A percentile compares a stretch with the other conserved stretches of the same genome.
Evolutionary conservation across 208 protist genomes (phyloP).

Genomic region (Trypanosoma theileri): DNA sequence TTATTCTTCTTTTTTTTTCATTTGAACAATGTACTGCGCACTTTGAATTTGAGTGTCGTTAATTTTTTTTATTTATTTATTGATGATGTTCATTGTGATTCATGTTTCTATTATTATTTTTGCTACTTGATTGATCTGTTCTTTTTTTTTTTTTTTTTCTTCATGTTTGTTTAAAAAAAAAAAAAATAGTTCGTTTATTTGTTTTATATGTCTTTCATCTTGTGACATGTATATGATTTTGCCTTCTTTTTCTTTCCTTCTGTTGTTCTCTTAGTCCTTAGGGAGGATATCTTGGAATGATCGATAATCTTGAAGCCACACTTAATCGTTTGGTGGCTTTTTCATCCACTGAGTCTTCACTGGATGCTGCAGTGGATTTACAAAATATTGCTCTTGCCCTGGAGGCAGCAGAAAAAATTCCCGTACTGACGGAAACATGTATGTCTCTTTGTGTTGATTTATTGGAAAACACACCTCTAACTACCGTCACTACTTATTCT

Average conservation of each 20-base stretch:
- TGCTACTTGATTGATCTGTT: no score
- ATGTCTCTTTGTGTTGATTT: constrained; percentile 55
- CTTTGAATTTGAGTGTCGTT: no score
- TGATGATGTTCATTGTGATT: no score
- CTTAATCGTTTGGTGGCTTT: constrained; percentile 54
- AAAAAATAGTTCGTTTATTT: no score
- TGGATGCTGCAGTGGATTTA: constrained; percentile 35
- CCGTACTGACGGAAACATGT: constrained; percentile 47
- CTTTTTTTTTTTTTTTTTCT: no score
- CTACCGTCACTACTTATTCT: constrained; percentile 28
- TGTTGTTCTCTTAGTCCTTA: neutral
- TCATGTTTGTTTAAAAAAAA: neutral
- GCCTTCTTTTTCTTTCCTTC: constrained; percentile 8
- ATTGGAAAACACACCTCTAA: constrained; percentile 39
- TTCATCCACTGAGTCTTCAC: constrained; percentile 4
- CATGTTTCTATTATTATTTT: no score
- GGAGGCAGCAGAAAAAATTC: constrained; percentile 31
- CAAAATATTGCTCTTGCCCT: constrained; percentile 33
- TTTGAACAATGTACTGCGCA: no score
- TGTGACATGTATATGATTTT: neutral
- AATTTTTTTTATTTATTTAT: no score
- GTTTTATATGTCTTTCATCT: neutral
- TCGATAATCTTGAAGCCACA: constrained; percentile 30
- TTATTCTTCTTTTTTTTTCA: no score
- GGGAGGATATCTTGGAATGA: constrained; percentile 2